Conservation (phyloP, 495 filamentous ascomycete genomes). For the Tetracladium marchalianum region DNA sequence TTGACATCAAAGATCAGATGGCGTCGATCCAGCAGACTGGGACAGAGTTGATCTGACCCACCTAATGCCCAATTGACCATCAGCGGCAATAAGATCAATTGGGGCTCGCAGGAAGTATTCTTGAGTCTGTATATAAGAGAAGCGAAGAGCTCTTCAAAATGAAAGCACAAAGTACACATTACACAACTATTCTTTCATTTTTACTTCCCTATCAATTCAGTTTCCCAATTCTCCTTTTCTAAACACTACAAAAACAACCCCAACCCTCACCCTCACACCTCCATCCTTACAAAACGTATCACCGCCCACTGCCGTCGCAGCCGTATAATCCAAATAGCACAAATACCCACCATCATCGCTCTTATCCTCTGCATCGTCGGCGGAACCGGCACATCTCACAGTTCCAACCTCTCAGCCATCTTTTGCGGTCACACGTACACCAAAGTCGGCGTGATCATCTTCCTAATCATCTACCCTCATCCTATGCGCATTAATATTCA, state of each 20-base stretch:
- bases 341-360: constrained; percentile 13
- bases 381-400: constrained; percentile 9
- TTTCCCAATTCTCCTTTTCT: neutral
- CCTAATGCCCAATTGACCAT: too few relatives aligned
- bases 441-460: constrained; percentile 15
- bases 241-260: too few relatives aligned
- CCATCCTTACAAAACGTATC: constrained; percentile 6
- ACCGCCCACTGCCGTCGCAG: constrained; percentile 16
- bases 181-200: neutral
- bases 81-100: too few relatives aligned
- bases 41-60: too few relatives aligned
- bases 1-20: too few relatives aligned
- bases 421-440: constrained; percentile 10
- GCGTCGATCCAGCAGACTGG: too few relatives aligned
- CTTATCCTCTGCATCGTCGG: constrained; percentile 22
- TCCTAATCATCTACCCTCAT: constrained; percentile 15
- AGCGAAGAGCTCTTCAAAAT: neutral
- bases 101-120: neutral
- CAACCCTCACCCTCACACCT: neutral
- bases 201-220: neutral
- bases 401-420: constrained; percentile 7
- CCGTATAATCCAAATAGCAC: constrained; percentile 13
- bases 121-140: neutral
- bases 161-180: neutral
- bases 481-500: constrained; percentile 6